Base-by-base conservation (phyloP, 1,139 yeast species). In the Waltiozyma sp. region DNA sequence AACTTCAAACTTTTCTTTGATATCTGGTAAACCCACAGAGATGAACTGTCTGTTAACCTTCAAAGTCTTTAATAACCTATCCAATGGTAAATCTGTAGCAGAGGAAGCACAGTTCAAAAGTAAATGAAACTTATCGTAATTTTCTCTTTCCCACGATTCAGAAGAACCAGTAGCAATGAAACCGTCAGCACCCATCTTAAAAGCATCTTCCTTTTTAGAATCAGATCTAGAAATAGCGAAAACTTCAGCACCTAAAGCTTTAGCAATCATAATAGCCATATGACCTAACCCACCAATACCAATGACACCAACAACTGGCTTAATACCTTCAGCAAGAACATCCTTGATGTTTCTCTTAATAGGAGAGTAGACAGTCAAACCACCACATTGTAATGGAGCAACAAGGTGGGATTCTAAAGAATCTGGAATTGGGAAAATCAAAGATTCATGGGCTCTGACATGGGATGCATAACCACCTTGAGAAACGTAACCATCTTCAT, bases 221-320 rank as follows among this genome's bases (percentile, higher is more conserved):
- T 60, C 58, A 7, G 72, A 58, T 60, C 81, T 66, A 19, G 80
- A 73, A 53, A 76, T 66, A 3, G 75, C 78, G 47, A 66, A 65
- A 14, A 75, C 79, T 49, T 75, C 70, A 19, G 79, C 77, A 36
- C 80, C 81, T 50, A 76, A 54, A 7, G 80, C 80, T 49, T 70
- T 68, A 41, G 80, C 72, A 49, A 75, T 68, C 64, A 71, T 69
- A 47, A 75, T 63, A 35, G 77, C 79, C 71, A 75, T 69, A 60
- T 75, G 80, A 36, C 82, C 82, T 49, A 76, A 62, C 39, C 81
- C 81, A 51, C 82, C 82, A 47, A 76, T 65, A 48, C 82, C 81
- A 47, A 73, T 63, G 49, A 76, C 62, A 45, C 75, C 81, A 42
- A 76, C 77, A 41, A 63, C 66, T 44, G 71, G 68, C 41, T 57